A percentile compares a stretch with the other conserved stretches of the same genome.
These are phyloP conservation scores for Paecilomyces sp. DNA, from an alignment of 2,329 filamentous ascomycete species.

Conservation along the genomic window DNA sequence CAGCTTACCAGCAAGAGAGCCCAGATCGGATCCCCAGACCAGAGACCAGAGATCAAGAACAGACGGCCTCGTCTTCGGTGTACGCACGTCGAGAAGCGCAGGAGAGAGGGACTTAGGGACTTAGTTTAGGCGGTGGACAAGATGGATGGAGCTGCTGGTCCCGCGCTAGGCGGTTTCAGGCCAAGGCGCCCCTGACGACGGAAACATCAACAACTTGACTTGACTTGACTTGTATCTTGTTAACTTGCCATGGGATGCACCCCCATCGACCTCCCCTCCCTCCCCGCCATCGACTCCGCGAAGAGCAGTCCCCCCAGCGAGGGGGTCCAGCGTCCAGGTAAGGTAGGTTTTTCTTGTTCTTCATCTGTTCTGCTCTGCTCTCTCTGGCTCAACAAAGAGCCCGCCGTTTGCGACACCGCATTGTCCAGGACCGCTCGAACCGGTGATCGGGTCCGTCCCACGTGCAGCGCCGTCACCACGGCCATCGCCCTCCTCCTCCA, in stretches of 20 bases:
- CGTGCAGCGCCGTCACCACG: neutral
- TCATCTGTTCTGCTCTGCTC: neutral
- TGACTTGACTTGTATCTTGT: too few species aligned
- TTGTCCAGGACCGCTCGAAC: neutral
- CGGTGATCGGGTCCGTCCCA: neutral
- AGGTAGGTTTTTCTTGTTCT: neutral
- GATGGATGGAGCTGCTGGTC: neutral
- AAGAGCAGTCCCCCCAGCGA: neutral
- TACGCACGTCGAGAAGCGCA: neutral
- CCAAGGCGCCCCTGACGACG: neutral
- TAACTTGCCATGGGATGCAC: neutral
- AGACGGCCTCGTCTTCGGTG: neutral
- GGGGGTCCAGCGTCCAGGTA: neutral
- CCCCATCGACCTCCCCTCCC: neutral
- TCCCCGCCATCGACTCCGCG: neutral
- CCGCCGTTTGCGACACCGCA: neutral
- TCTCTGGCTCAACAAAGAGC: too few species aligned
- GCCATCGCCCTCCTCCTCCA: constrained; percentile 8
- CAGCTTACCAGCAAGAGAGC: constrained; percentile 1
- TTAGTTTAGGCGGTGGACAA: neutral
- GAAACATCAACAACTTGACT: neutral
- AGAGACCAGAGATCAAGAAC: neutral
- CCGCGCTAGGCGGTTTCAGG: neutral
- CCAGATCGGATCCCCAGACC: neutral
- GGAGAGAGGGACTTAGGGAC: neutral